phyloP scores from a whole-genome alignment of 495 filamentous ascomycete species.

The Penicillium waksmanii region DNA sequence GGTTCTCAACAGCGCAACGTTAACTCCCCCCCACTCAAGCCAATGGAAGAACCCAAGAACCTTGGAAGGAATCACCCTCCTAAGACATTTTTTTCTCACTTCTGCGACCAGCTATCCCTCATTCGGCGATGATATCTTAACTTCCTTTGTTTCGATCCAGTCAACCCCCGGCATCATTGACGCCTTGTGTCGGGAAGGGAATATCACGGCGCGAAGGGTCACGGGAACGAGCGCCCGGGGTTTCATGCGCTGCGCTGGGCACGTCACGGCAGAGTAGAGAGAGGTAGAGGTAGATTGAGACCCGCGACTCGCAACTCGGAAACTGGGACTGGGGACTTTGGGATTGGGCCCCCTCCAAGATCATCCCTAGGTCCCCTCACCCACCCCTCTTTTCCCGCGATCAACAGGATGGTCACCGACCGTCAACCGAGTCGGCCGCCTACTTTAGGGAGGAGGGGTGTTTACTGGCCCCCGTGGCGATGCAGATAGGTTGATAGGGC shows the following conservation, averaged over 20 bases:
- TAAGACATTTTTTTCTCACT: constrained; percentile 20
- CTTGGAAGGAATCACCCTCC: constrained; percentile 29
- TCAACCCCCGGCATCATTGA: background rate
- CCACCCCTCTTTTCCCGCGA: constrained; percentile 22
- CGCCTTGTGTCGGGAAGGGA: background rate
- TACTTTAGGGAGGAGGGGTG: too few species aligned
- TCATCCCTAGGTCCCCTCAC: background rate
- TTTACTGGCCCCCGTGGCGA: constrained; percentile 11
- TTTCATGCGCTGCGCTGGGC: constrained; percentile 4
- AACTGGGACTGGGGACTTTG: background rate
- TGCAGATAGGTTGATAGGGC: constrained; percentile 3
- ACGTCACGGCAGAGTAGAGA: background rate
- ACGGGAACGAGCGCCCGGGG: constrained; percentile 3
- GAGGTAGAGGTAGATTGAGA: background rate
- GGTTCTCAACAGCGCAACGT: constrained; percentile 25
- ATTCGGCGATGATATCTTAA: constrained; percentile 9
- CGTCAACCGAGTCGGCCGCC: constrained; percentile 1
- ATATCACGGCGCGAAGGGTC: constrained; percentile 1
- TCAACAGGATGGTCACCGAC: constrained; percentile 23
- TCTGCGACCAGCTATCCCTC: constrained; percentile 10
- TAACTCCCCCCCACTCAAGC: constrained; percentile 28
- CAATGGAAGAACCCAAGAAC: constrained; percentile 38
- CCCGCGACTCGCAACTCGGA: background rate
- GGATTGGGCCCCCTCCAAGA: background rate
- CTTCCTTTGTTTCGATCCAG: constrained; percentile 2